Evolutionary conservation across 352 stramenopile species (phyloP), one percentile per base, ranked within the genome.

Genomic region (Peronospora destructor): DNA sequence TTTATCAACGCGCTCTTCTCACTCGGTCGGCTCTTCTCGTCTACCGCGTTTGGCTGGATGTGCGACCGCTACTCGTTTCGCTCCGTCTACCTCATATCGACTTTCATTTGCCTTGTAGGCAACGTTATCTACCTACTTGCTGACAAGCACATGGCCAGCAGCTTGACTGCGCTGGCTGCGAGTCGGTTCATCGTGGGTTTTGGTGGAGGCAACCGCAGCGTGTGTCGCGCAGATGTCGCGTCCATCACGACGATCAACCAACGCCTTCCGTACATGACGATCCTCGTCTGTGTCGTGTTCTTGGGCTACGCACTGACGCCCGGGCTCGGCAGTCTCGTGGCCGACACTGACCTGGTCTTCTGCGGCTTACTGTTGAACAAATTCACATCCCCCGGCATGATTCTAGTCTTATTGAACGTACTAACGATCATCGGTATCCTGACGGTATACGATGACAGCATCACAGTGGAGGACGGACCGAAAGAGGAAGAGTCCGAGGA

Each of bases 61-160:
- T 87, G 78, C 61, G 78, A 89, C 44, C 71, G 63, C 34, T 87
- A 85, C 60, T 76, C 78, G 49, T 89, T 87, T 65, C 76, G 75
- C 46, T 83, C 66, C 25, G 78, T 89, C 17, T 89, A 89, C 50
- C 59, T 89, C 36, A 61, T 87, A 21, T 87, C 78, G n/a, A 84
- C 78, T 17, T 54, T 28, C 11, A 78, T 89, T 26, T 85, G 78
- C 32, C 55, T 89, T 6, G 25, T 72, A 11, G 78, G 78, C 45
- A 87, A 89, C 61, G n/a, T 84, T 36, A 71, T 82, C 55, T 89
- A 87, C 38, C 52, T 88, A 16, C 37, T 86, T n/a, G 74, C 76
- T 5, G 76, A 88, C 38, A 40, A 51, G 28, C 74, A 85, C 36
- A 71, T 86, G 45, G 29, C 67, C 26, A 63, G 81, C 38, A 82